Percentiles rank a stretch among this genome's conserved stretches.
Conservation (phyloP, 2,329 filamentous ascomycete species). For the Colletotrichum sp. region DNA sequence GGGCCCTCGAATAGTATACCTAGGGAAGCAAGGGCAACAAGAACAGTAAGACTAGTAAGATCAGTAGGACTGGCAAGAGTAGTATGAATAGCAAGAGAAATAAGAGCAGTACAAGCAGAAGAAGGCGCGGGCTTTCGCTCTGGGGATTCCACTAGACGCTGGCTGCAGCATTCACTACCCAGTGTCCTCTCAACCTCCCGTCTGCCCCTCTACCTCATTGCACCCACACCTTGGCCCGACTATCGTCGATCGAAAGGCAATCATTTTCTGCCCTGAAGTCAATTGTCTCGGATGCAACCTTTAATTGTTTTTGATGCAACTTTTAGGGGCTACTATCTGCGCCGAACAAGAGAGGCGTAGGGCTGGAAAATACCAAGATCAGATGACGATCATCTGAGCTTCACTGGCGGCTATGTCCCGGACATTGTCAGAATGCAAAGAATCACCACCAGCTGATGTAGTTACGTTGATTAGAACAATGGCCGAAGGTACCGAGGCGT, state of each 20-base stretch:
- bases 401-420: too few species aligned
- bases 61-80: too few species aligned
- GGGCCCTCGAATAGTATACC: background rate
- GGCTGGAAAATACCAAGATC: too few species aligned
- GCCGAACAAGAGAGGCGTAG: background rate
- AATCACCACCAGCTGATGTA: accelerated
- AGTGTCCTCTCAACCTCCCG: background rate
- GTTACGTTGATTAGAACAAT: too few species aligned
- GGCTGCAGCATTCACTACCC: background rate
- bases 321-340: background rate
- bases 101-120: too few species aligned
- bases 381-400: too few species aligned
- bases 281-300: background rate
- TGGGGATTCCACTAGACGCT: background rate
- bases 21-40: background rate
- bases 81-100: background rate
- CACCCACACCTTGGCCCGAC: background rate
- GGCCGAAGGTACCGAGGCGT: too few species aligned
- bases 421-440: too few species aligned
- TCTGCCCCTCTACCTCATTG: background rate
- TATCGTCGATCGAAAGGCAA: background rate
- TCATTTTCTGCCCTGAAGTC: background rate
- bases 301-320: too few species aligned
- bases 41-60: background rate
- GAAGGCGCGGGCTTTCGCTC: background rate